Conservation (phyloP, 2,329 filamentous ascomycete species). For the Alternaria arbusti region DNA sequence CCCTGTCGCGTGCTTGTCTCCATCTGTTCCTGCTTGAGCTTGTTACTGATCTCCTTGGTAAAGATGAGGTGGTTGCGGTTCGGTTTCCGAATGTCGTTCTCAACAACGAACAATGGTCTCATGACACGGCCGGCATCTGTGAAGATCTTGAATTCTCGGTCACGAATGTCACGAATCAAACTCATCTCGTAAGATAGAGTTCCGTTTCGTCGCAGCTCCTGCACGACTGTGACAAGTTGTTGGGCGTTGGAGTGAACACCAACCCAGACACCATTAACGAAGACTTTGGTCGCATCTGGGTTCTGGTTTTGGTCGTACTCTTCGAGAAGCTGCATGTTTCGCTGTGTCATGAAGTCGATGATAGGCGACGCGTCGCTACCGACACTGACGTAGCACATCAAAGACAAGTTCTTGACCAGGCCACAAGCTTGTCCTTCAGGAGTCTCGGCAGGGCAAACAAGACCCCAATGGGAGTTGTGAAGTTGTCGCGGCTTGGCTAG, state of each 20-base stretch:
- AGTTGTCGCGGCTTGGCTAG: constrained; percentile 97
- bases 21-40: constrained; percentile 75
- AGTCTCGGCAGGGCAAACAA: constrained; percentile 96
- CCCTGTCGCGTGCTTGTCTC: constrained; percentile 62
- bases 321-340: constrained; percentile 95
- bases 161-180: constrained; percentile 92
- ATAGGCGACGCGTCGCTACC: constrained; percentile 90
- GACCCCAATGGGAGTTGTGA: constrained; percentile 98
- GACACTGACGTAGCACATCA: constrained; percentile 99
- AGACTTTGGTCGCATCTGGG: constrained; percentile 94
- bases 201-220: constrained; percentile 77
- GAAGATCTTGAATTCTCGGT: constrained; percentile 98
- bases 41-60: constrained; percentile 77
- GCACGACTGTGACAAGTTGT: constrained; percentile 79
- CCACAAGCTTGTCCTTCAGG: constrained; percentile 98
- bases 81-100: constrained; percentile 77
- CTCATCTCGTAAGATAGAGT: constrained; percentile 92
- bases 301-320: constrained; percentile 75
- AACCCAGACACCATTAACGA: constrained; percentile 98
- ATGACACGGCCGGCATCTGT: constrained; percentile 96
- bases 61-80: constrained; percentile 81
- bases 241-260: constrained; percentile 91
- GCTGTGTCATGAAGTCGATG: constrained; percentile 92
- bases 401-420: constrained; percentile 93
- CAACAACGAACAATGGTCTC: constrained; percentile 90